Percentiles rank a stretch among this genome's conserved stretches.
Conservation (phyloP, 495 filamentous ascomycete species). For the Penicillium ucsense region DNA sequence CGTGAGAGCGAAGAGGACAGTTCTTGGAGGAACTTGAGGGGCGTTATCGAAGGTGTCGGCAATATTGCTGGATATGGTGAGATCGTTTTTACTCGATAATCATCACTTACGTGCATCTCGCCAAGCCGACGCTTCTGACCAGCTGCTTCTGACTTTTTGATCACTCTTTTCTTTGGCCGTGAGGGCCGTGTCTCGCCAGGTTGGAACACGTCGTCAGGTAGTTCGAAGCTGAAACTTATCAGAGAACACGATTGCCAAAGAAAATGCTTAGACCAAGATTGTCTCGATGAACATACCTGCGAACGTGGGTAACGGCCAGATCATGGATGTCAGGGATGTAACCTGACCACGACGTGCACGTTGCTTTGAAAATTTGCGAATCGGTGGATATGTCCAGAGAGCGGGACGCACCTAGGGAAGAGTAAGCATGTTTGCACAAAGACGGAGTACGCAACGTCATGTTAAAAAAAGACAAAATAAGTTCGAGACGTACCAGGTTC, state of each 20-base stretch:
- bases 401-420: conserved; percentile 36
- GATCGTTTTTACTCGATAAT: conserved; percentile 15
- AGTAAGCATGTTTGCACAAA: conserved; percentile 6
- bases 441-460: not conserved
- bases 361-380: conserved; percentile 62
- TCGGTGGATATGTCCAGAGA: conserved; percentile 58
- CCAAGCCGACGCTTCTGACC: conserved; percentile 35
- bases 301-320: conserved; percentile 61
- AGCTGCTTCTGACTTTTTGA: conserved; percentile 30
- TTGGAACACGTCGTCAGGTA: conserved; percentile 84
- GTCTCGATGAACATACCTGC: conserved; percentile 50
- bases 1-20: conserved; percentile 3
- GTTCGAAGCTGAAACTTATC: conserved; percentile 51
- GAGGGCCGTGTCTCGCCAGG: conserved; percentile 64
- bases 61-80: conserved; percentile 15
- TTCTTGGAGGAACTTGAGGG: conserved; percentile 9
- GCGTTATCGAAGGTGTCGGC: conserved; percentile 11
- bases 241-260: conserved; percentile 5
- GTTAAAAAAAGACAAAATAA: not conserved
- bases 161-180: conserved; percentile 53
- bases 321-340: conserved; percentile 57
- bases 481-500: conserved; percentile 21
- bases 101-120: conserved; percentile 39
- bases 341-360: conserved; percentile 54
- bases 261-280: not conserved